Percentiles rank a stretch among this genome's conserved stretches.
These are phyloP conservation scores for Gloeopeniophorella convolvens DNA, from an alignment of 768 basidiomycete genomes.

Conservation along the genomic window DNA sequence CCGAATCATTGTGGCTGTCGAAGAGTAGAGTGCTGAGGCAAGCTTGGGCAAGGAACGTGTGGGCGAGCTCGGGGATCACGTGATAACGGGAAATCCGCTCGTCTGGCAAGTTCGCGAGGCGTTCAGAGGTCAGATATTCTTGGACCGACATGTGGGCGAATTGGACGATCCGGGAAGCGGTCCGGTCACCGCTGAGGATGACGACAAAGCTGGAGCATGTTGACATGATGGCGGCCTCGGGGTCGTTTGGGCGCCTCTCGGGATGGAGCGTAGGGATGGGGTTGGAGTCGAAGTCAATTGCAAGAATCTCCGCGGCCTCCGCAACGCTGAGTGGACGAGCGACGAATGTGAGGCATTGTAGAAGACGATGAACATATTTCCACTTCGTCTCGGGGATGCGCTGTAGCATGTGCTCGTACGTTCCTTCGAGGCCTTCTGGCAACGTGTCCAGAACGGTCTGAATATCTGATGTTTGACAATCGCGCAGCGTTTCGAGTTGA, in stretches of 20 bases:
- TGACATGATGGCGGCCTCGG: not conserved
- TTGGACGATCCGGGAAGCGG: conserved; percentile 4
- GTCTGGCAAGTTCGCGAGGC: not conserved
- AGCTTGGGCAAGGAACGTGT: conserved; percentile 1
- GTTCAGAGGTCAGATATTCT: conserved; percentile 1
- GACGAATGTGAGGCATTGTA: not conserved
- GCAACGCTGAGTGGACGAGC: not conserved
- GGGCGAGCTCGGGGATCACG: not conserved
- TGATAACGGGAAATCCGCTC: not conserved
- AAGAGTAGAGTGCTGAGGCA: conserved; percentile 1
- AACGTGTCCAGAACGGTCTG: not conserved
- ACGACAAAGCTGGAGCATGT: conserved; percentile 2
- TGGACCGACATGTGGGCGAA: conserved; percentile 11
- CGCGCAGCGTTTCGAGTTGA: conserved; percentile 2
- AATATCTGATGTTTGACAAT: not conserved
- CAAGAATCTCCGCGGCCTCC: conserved; percentile 1
- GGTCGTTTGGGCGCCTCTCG: not conserved
- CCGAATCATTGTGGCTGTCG: not conserved
- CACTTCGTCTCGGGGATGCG: not conserved
- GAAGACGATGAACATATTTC: not conserved
- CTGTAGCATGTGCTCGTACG: not conserved
- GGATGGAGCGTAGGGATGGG: too few relatives aligned
- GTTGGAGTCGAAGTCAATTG: too few relatives aligned
- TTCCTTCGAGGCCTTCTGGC: not conserved
- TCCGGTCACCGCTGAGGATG: not conserved